Percentiles rank a stretch among this genome's conserved stretches.
Evolutionary conservation across 768 basidiomycete genomes (phyloP).

Genomic region (Clathrus columnatus): DNA sequence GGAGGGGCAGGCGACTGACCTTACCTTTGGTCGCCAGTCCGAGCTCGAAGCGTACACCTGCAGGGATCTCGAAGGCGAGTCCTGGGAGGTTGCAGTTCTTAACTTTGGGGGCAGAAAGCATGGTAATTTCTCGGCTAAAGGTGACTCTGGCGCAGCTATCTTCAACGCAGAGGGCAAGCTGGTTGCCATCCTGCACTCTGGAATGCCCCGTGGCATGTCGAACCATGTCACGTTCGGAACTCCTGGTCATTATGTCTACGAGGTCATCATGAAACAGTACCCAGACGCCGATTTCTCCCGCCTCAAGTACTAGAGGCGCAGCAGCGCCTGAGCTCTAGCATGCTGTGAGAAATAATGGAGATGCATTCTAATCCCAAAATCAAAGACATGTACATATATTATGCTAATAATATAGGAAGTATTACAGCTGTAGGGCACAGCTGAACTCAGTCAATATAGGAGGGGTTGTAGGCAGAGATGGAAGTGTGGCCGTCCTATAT

Average conservation of each 20-base stretch:
- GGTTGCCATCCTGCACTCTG: constrained; percentile 13
- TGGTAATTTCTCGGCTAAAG: constrained; percentile 11
- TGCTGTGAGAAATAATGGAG: no score
- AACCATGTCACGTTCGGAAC: constrained; percentile 15
- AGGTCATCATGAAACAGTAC: constrained; percentile 11
- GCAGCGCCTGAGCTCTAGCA: no score
- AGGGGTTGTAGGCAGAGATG: no score
- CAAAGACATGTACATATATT: no score
- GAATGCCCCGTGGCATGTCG: constrained; percentile 7
- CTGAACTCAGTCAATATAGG: no score
- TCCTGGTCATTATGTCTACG: constrained; percentile 10
- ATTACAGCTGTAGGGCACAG: no score
- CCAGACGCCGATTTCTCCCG: constrained; percentile 9
- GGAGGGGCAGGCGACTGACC: constrained; percentile 11
- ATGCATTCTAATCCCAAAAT: no score
- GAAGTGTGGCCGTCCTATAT: no score
- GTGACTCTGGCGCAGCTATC: constrained; percentile 13
- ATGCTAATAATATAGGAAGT: no score
- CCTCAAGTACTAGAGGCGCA: no score
- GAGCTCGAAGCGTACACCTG: constrained; percentile 11
- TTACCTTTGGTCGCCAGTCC: constrained; percentile 12
- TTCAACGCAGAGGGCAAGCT: constrained; percentile 13
- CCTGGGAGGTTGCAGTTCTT: constrained; percentile 12
- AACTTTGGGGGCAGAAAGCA: constrained; percentile 4
- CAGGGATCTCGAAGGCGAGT: constrained; percentile 2